Evolutionary conservation across 768 basidiomycete species (phyloP).

Genomic region (Collybiopsis luxurians): DNA sequence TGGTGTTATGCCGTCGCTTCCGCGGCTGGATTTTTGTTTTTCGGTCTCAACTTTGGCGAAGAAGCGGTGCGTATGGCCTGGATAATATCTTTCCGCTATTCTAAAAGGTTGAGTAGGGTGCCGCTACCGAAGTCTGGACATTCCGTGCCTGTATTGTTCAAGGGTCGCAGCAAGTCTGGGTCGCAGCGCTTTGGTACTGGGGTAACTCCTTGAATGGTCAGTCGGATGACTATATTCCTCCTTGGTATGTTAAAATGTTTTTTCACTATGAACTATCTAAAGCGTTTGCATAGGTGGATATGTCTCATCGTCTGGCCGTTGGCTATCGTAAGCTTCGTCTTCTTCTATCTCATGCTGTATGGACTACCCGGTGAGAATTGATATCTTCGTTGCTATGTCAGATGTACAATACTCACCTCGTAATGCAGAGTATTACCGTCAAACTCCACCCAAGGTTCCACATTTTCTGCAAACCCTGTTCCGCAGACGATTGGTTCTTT

Average conservation of each 20-base stretch:
- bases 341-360: slow-evolving; percentile 64
- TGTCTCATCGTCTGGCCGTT: slow-evolving; percentile 50
- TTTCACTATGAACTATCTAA: not conserved
- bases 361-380: slow-evolving; percentile 68
- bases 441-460: slow-evolving; percentile 95
- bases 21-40: slow-evolving; percentile 89
- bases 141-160: slow-evolving; percentile 90
- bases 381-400: not conserved
- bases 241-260: slow-evolving; percentile 45
- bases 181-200: slow-evolving; percentile 96
- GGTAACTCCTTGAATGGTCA: slow-evolving; percentile 72
- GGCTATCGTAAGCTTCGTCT: slow-evolving; percentile 49
- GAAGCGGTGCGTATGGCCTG: slow-evolving; percentile 65
- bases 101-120: slow-evolving; percentile 50
- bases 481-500: slow-evolving; percentile 86
- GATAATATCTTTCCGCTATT: not conserved
- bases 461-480: slow-evolving; percentile 88
- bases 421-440: slow-evolving; percentile 74
- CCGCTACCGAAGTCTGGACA: slow-evolving; percentile 94
- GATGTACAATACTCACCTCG: not conserved
- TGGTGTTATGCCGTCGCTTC: slow-evolving; percentile 95
- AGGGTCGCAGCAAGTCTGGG: slow-evolving; percentile 95
- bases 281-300: slow-evolving; percentile 34
- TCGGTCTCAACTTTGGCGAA: slow-evolving; percentile 96
- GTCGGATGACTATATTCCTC: slow-evolving; percentile 50